Evolutionary conservation across 1,284 basidiomycete genomes (phyloP).

Genomic region (Peniophora sp.): DNA sequence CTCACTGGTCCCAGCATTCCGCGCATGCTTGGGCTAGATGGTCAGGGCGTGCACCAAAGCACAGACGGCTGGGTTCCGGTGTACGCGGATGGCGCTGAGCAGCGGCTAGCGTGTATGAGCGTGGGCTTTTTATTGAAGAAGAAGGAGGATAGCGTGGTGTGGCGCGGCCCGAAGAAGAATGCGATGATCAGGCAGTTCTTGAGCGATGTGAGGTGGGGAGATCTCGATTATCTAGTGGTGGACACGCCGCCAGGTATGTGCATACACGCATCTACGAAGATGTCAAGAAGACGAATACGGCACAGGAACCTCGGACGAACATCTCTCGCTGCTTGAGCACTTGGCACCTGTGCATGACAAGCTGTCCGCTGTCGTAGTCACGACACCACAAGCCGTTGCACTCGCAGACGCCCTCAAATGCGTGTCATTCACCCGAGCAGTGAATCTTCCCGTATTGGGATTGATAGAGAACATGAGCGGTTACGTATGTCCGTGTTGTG

Average conservation of each 20-base stretch:
- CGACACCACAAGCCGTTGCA: constrained; percentile 96
- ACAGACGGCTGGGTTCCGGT: constrained; percentile 98
- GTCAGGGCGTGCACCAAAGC: constrained; percentile 82
- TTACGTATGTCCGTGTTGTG: constrained; percentile 93
- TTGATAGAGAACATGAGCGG: constrained; percentile 99
- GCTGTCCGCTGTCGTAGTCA: constrained; percentile 84
- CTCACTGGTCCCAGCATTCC: constrained; percentile 96
- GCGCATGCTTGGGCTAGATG: constrained; percentile 93
- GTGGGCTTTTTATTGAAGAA: constrained; percentile 92
- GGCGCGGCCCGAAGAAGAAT: constrained; percentile 99
- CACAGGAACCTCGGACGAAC: constrained; percentile 95
- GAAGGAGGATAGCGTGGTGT: constrained; percentile 90
- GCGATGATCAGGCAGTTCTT: constrained; percentile 99
- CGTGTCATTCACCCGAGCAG: constrained; percentile 87
- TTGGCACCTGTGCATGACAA: constrained; percentile 79
- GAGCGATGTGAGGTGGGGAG: constrained; percentile 94
- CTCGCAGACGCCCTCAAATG: constrained; percentile 94
- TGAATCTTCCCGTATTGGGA: constrained; percentile 84
- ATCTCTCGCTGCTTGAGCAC: constrained; percentile 92
- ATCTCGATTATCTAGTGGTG: constrained; percentile 92
- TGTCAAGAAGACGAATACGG: neutral
- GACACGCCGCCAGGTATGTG: constrained; percentile 92
- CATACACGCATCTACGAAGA: neutral
- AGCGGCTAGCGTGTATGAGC: constrained; percentile 88
- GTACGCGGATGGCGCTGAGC: constrained; percentile 71